Base-by-base conservation (phyloP, 495 filamentous ascomycete genomes). In the Platismatia glauca region DNA sequence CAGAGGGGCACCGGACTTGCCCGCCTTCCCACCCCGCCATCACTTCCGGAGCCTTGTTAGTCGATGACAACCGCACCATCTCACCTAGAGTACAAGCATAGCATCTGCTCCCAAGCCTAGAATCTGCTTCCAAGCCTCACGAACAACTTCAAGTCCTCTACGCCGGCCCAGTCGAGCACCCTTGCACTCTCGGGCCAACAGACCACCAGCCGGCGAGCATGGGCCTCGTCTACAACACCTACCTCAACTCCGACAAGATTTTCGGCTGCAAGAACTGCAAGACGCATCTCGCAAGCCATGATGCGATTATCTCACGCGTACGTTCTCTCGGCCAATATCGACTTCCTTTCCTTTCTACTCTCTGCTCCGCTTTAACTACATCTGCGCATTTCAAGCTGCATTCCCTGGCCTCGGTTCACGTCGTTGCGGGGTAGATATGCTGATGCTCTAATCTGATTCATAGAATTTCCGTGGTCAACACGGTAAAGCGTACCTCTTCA, bases 381-480 rank as follows among this genome's bases (percentile, higher is more conserved):
- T 27, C 27, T 27, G n/a, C 4, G n/a, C 34, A 18, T 18, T 31
- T 4, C 11, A 20, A 16, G 59, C 4, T 31, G 24, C 52, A 60
- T 29, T 56, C 46, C 38, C 38, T 24, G 35, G 37, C 27, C 24
- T 39, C 20, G 18, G 18, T 22, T 41, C 9, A 27, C n/a, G 18
- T 52, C 0, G 1, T 15, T 3, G 48, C 0, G 31, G 13, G 7
- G 5, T 52, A 2, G 24, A 27, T 7, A 31, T 29, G 48, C 48
- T 52, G 27, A 52, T 52, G 7, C 7, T 52, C 3, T 24, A 27
- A 35, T 29, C 55, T 50, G 41, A 59, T 33, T 62, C 64, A 69
- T 72, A 98, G 94, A 96, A 93, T 74, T 98, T 98, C 82, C 91
- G 94, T 63, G 94, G 94, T 71, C 93, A 97, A 72, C 95, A 97